These are phyloP conservation scores for Tylopilus plumbeoviolaceoides DNA, from an alignment of 768 basidiomycete genomes.

Conservation along the genomic window DNA sequence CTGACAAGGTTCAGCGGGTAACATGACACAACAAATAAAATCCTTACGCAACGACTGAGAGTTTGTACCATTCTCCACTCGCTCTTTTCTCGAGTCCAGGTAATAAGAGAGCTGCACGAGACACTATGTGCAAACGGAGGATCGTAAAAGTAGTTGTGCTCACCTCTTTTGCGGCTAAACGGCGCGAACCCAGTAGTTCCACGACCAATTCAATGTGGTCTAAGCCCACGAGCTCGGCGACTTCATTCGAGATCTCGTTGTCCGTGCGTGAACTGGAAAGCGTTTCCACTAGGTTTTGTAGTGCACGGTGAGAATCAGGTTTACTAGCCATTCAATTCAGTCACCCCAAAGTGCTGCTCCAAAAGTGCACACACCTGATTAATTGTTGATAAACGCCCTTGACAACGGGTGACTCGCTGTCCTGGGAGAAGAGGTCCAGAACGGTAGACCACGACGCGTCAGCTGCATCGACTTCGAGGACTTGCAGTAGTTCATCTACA, in stretches of 20 bases:
- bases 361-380: slow-evolving; percentile 12
- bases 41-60: slow-evolving; percentile 9
- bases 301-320: slow-evolving; percentile 2
- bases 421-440: slow-evolving; percentile 28
- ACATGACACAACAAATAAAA: not conserved
- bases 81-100: not conserved
- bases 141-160: slow-evolving; percentile 4
- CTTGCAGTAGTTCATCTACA: slow-evolving; percentile 14
- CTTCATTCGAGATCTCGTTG: slow-evolving; percentile 72
- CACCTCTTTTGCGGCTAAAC: slow-evolving; percentile 47
- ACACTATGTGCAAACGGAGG: not conserved
- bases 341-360: not conserved
- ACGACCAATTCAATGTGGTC: slow-evolving; percentile 77
- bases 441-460: slow-evolving; percentile 30
- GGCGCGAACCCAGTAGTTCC: slow-evolving; percentile 62
- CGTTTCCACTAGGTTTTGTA: slow-evolving; percentile 29
- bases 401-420: not conserved
- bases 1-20: not conserved
- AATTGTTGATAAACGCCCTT: slow-evolving; percentile 10
- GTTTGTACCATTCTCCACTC: not conserved
- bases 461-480: slow-evolving; percentile 7
- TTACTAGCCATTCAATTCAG: slow-evolving; percentile 14
- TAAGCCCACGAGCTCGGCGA: slow-evolving; percentile 80
- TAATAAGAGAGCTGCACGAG: slow-evolving; percentile 15
- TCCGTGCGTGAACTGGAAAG: slow-evolving; percentile 50